Evolutionary conservation across 2,329 filamentous ascomycete species (phyloP).

Genomic region (Tympanopsis confertula): DNA sequence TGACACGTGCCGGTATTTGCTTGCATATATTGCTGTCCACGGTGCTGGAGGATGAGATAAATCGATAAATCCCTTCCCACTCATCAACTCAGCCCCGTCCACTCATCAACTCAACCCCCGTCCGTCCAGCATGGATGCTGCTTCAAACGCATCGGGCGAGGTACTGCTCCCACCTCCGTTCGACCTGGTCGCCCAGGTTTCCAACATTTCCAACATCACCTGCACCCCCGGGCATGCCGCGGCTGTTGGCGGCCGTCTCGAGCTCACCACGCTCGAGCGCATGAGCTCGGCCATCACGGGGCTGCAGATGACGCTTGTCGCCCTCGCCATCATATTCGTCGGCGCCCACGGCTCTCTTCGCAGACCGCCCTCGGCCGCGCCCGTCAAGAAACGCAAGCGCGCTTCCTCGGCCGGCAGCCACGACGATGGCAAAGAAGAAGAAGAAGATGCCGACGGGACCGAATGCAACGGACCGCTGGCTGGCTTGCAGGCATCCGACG

Average conservation of each 20-base stretch:
- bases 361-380: slow-evolving; percentile 67
- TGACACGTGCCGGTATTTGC: too few relatives aligned
- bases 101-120: too few relatives aligned
- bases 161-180: too few relatives aligned
- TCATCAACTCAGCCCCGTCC: too few relatives aligned
- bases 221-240: too few relatives aligned
- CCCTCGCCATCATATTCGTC: slow-evolving; percentile 73
- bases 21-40: too few relatives aligned
- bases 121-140: too few relatives aligned
- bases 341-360: slow-evolving; percentile 77
- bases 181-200: too few relatives aligned
- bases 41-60: too few relatives aligned
- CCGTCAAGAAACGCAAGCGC: slow-evolving; percentile 24
- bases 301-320: slow-evolving; percentile 51
- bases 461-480: slow-evolving; percentile 48
- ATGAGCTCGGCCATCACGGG: slow-evolving; percentile 34
- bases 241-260: background rate
- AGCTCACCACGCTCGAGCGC: background rate
- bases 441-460: slow-evolving; percentile 41
- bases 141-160: too few relatives aligned
- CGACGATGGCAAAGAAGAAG: slow-evolving; percentile 32
- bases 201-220: too few relatives aligned
- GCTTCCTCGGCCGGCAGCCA: slow-evolving; percentile 17
- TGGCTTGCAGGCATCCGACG: slow-evolving; percentile 65
- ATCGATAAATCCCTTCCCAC: too few relatives aligned